Percentiles rank a stretch among this genome's conserved stretches.
Conservation (phyloP, 768 basidiomycete species). For the Trametes cubensis region DNA sequence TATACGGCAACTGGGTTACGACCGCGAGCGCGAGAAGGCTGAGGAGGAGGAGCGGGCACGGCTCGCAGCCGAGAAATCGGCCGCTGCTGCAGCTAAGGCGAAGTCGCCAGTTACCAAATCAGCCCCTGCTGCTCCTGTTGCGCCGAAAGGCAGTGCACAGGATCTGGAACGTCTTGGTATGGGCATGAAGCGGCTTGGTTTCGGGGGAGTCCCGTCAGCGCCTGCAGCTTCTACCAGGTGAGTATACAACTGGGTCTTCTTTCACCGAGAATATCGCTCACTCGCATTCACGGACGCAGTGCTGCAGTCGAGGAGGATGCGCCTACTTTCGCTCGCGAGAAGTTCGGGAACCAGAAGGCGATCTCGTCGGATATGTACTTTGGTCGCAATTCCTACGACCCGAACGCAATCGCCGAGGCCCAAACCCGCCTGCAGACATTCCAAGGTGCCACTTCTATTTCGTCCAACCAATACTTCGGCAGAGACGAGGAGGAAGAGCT, state of each 20-base stretch:
- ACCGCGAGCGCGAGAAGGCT: slow-evolving; percentile 79
- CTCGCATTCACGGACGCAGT: not conserved
- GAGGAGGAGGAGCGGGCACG: slow-evolving; percentile 64
- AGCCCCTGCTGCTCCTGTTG: slow-evolving; percentile 30
- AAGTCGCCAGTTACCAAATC: slow-evolving; percentile 31
- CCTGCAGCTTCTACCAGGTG: slow-evolving; percentile 53
- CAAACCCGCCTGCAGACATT: slow-evolving; percentile 81
- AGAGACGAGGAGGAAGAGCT: slow-evolving; percentile 79
- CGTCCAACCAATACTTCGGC: slow-evolving; percentile 96
- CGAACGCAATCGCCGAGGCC: slow-evolving; percentile 69
- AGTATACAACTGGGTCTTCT: slow-evolving; percentile 25
- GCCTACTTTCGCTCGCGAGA: slow-evolving; percentile 82
- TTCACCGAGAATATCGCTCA: slow-evolving; percentile 13
- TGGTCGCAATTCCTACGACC: slow-evolving; percentile 86
- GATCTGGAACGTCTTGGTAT: slow-evolving; percentile 62
- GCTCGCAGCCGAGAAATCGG: slow-evolving; percentile 59
- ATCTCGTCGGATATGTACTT: slow-evolving; percentile 99
- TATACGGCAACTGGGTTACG: slow-evolving; percentile 89
- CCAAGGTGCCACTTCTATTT: slow-evolving; percentile 91
- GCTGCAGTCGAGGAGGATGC: slow-evolving; percentile 52
- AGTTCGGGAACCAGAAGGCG: slow-evolving; percentile 90
- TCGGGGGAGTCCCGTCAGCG: slow-evolving; percentile 76
- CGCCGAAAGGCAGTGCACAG: slow-evolving; percentile 43
- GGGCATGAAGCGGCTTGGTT: slow-evolving; percentile 81
- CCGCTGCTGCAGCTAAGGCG: slow-evolving; percentile 29